Evolutionary conservation across 257 asterid genomes (phyloP), one percentile per base, ranked within the genome.

Genomic region (Capsicum rhomboideum): DNA sequence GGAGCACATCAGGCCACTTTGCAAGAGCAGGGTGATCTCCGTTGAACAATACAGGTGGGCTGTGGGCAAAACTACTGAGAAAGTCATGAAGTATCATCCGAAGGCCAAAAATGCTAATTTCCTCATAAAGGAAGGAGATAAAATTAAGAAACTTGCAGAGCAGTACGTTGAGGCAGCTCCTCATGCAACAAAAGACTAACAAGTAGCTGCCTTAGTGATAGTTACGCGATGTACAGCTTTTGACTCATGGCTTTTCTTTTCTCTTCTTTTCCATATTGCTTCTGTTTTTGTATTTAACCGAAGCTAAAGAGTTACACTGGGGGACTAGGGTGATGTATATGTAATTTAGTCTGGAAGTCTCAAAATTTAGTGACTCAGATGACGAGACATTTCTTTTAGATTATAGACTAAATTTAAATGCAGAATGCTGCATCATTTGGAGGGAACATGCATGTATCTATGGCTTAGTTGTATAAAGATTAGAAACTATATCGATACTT

Each of bases 111-210:
- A 88, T 37, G 99, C 99, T 8, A 93, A 93, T 89, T 97, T 97
- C 84, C 98, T 97, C 82, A 92, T 97, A 88, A 97, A 92, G 88
- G 99, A 95, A 92, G 98, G 99, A 37, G 97, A 97, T 67, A 97
- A 92, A 82, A 98, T 97, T 87, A 97, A 95, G 94, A 97, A 92
- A 87, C 93, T 97, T 21, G 99, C 99, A 0, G 96, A 91, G 89
- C 95, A 95, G 85, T 97, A 97, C 9, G 91, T 93, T 29, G 98
- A 95, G 89, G 83, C 98, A 44, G 90, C 98, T 66, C 99, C 90
- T 78, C 93, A 89, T 83, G 89, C 85, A 86, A 72, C 89, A 6
- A 89, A 87, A 84, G 21, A 77, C 28, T 85, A 85, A 67, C 49
- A 84, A 72, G 82, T 67, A 78, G 88, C 28, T 44, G 10, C 4